phyloP scores from a whole-genome alignment of 495 filamentous ascomycete species.

The Xylaria grammica region DNA sequence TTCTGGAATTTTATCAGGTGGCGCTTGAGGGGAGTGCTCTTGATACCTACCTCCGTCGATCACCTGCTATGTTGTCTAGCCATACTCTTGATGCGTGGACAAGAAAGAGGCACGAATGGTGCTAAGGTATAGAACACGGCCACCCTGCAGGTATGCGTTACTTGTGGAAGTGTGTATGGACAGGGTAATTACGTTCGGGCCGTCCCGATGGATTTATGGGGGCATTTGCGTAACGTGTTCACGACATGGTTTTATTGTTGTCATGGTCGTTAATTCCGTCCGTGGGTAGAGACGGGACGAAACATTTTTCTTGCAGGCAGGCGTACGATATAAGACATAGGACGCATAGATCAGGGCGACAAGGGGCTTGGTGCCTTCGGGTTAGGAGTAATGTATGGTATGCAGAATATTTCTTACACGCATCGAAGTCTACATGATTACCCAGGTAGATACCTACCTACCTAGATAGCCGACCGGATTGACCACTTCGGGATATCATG shows the following conservation, averaged over 20 bases:
- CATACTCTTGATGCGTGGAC: background rate
- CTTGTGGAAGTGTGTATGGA: background rate
- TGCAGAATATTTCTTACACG: too few species aligned
- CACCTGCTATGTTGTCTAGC: slow-evolving; percentile 12
- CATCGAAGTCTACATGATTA: too few species aligned
- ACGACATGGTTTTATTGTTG: background rate
- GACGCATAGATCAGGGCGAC: too few species aligned
- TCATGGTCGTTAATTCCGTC: background rate
- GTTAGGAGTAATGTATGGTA: too few species aligned
- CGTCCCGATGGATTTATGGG: background rate
- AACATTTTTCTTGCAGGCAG: too few species aligned
- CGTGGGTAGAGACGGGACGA: background rate
- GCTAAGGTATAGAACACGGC: background rate
- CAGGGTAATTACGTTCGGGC: background rate
- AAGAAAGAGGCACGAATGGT: background rate
- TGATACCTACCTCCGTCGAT: slow-evolving; percentile 17
- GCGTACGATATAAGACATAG: too few species aligned
- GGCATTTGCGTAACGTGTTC: slow-evolving; percentile 6
- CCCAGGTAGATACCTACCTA: too few species aligned
- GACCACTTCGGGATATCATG: too few species aligned
- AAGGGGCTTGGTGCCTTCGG: too few species aligned
- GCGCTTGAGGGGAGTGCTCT: background rate
- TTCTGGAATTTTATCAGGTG: background rate
- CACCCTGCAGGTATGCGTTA: background rate
- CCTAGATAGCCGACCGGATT: too few species aligned